Conservation (phyloP, 2,329 filamentous ascomycete species). For the Cadophora sp. region DNA sequence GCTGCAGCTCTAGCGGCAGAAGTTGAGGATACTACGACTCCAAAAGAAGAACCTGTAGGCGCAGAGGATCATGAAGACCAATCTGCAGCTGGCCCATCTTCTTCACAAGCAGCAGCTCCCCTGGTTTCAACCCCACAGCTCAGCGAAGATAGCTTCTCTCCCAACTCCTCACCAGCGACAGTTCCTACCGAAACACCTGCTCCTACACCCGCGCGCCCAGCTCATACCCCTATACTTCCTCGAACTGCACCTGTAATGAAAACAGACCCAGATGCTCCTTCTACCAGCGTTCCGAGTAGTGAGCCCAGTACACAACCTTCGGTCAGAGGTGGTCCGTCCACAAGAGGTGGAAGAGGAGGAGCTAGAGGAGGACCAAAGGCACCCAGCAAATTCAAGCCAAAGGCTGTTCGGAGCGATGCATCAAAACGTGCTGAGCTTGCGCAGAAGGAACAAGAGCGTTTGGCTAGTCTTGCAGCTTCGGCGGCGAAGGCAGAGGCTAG, state of each 20-base stretch:
- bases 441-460: conserved; percentile 28
- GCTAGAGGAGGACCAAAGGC: conserved; percentile 23
- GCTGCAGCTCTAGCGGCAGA: conserved; percentile 25
- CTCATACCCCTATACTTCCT: conserved; percentile 5
- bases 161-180: conserved; percentile 40
- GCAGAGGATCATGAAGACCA: conserved; percentile 6
- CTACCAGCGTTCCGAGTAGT: background rate
- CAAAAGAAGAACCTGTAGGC: background rate
- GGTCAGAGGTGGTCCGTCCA: conserved; percentile 16
- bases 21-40: background rate
- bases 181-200: conserved; percentile 42
- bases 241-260: background rate
- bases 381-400: conserved; percentile 44
- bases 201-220: conserved; percentile 37
- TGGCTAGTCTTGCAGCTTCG: conserved; percentile 24
- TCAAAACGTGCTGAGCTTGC: conserved; percentile 38
- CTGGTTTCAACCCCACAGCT: conserved; percentile 25
- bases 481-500: conserved; percentile 29
- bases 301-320: conserved; percentile 3
- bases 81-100: conserved; percentile 18
- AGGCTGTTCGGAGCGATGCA: conserved; percentile 39
- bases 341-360: conserved; percentile 31
- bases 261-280: conserved; percentile 14
- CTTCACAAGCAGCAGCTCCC: conserved; percentile 6
- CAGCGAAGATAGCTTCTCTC: conserved; percentile 33